Evolutionary conservation across 2,329 filamentous ascomycete species (phyloP), one percentile per base, ranked within the genome.

Genomic region (Zasmidium angulare): DNA sequence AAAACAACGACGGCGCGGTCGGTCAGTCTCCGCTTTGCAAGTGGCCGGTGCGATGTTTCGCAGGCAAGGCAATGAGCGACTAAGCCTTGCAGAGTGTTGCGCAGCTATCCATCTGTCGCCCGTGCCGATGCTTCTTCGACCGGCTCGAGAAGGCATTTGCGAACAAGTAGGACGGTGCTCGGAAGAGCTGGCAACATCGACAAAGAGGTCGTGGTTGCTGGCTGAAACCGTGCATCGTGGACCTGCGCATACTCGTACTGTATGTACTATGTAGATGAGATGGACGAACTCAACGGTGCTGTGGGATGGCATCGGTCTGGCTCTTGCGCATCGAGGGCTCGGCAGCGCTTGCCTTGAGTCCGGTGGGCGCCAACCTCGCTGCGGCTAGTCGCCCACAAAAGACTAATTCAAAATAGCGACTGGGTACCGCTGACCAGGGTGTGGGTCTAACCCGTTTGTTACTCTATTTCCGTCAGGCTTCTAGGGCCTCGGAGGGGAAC

Each of bases 381-480:
- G 36, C 9, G 36, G 36, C 36, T 43, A 43, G 36, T 17, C 26
- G 26, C 36, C 36, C 36, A 43, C 36, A 43, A 43, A 43, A 43
- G 36, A 4, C 36, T 43, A 43, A 43, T 43, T 43, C 36, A 43
- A 43, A 43, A 43, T 43, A 43, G 36, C 36, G 36, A 43, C n/a
- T n/a, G n/a, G n/a, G n/a, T n/a, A n/a, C 36, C 36, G 36, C 36
- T 43, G 36, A 43, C 36, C 6, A 43, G 36, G 36, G 36, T 43
- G 36, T 43, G 36, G 36, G 49, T 23, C 19, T 50, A 10, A 2
- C 49, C 49, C 21, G n/a, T 50, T 50, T 50, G 22, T 19, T n/a
- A 17, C 49, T 29, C 49, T 50, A 50, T 50, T 50, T 50, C 22
- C 49, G 49, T 43, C 36, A 43, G 36, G 36, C n/a, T 29, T 29